Evolutionary conservation across 208 protist genomes (phyloP).

Genomic region (Leishmania lainsoni): DNA sequence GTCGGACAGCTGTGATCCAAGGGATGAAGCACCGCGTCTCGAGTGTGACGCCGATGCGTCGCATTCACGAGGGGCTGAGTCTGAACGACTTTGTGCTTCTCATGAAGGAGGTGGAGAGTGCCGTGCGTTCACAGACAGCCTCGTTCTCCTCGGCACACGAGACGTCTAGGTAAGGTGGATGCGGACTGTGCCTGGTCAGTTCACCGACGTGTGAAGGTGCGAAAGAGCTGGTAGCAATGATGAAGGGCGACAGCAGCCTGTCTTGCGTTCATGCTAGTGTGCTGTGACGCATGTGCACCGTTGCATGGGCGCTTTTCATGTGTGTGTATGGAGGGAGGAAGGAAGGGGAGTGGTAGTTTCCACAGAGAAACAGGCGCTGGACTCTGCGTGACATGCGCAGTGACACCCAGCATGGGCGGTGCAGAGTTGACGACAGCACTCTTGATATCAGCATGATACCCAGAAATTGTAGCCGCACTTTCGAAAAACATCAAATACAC

Average conservation of each 20-base stretch:
- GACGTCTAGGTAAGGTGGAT: background rate
- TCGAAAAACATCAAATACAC: background rate
- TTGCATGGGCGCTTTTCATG: background rate
- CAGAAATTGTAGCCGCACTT: background rate
- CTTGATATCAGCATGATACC: background rate
- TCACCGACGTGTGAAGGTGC: background rate
- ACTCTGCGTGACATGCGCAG: background rate
- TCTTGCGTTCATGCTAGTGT: background rate
- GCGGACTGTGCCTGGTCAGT: background rate
- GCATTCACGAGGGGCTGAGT: conserved; percentile 56
- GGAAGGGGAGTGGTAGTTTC: background rate
- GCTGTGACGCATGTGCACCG: background rate
- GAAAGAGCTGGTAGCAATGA: background rate
- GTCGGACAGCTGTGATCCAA: conserved; percentile 37
- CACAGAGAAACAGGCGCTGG: background rate
- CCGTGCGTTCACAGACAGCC: conserved; percentile 35
- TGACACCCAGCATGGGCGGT: background rate
- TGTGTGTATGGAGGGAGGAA: background rate
- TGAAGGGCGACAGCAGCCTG: background rate
- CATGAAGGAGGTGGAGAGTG: conserved; percentile 44
- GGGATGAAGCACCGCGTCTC: conserved; percentile 44
- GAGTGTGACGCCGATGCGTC: conserved; percentile 56
- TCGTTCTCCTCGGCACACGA: background rate
- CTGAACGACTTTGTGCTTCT: conserved; percentile 43
- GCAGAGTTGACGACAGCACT: background rate